Percentiles rank a stretch among this genome's conserved stretches.
Evolutionary conservation across 495 filamentous ascomycete genomes (phyloP).

Genomic region (Xylona heveae): DNA sequence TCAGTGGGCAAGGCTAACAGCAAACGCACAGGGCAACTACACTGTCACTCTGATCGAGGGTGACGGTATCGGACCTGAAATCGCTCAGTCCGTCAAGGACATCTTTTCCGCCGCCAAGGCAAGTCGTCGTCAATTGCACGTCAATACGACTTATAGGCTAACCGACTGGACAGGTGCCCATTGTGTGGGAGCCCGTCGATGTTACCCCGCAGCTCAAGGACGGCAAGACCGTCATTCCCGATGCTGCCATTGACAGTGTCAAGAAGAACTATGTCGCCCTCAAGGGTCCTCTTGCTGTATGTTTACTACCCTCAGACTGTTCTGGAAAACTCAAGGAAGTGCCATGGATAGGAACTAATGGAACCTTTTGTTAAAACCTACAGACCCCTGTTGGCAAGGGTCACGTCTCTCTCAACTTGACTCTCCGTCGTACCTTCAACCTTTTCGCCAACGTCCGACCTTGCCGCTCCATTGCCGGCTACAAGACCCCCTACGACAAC

Average conservation of each 20-base stretch:
- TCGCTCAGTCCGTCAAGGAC: slow-evolving; percentile 90
- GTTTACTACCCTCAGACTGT: slow-evolving; percentile 15
- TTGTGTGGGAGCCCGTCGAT: slow-evolving; percentile 94
- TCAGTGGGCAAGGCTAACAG: slow-evolving; percentile 3
- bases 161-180: slow-evolving; percentile 41
- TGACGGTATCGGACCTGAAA: slow-evolving; percentile 96
- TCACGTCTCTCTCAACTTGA: slow-evolving; percentile 96
- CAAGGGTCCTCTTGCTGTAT: slow-evolving; percentile 90
- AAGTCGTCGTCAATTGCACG: slow-evolving; percentile 8
- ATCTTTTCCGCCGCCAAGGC: slow-evolving; percentile 93
- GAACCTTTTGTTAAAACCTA: too few species aligned
- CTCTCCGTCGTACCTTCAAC: slow-evolving; percentile 96
- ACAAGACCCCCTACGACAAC: slow-evolving; percentile 95
- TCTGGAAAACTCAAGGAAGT: too few species aligned
- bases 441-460: slow-evolving; percentile 98
- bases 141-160: not conserved
- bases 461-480: slow-evolving; percentile 87
- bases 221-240: slow-evolving; percentile 78
- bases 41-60: slow-evolving; percentile 94
- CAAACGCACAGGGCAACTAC: slow-evolving; percentile 57
- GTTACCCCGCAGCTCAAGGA: slow-evolving; percentile 83
- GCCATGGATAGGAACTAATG: too few species aligned
- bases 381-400: slow-evolving; percentile 96
- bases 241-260: slow-evolving; percentile 78
- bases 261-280: slow-evolving; percentile 85